These are phyloP conservation scores for Tolypocladium nubicola DNA, from an alignment of 2,329 filamentous ascomycete genomes.

Conservation along the genomic window DNA sequence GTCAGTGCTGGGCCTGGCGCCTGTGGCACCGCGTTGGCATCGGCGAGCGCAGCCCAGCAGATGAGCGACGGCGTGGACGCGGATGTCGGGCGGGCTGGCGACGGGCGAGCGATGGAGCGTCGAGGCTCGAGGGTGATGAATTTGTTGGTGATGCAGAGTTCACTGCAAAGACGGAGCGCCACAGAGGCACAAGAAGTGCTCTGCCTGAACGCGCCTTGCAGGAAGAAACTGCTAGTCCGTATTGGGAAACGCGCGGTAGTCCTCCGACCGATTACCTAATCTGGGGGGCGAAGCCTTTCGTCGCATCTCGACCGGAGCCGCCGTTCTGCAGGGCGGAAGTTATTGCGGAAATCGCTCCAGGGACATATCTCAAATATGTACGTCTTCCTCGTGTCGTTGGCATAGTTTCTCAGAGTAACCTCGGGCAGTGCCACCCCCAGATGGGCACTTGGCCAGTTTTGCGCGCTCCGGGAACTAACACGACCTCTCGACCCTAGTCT, in stretches of 20 bases:
- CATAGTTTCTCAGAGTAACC: neutral
- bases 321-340: neutral
- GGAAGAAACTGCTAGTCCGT: neutral
- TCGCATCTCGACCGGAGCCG: neutral
- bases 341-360: neutral
- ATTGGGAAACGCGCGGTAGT: neutral
- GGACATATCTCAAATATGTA: too few relatives aligned
- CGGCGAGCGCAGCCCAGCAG: constrained; percentile 13
- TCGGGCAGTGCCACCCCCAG: neutral
- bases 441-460: neutral
- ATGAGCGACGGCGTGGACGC: constrained; percentile 6
- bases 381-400: neutral
- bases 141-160: neutral
- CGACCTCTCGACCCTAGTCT: neutral
- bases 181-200: neutral
- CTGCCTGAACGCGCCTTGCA: neutral
- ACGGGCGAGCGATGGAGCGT: neutral
- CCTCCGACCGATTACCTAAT: neutral
- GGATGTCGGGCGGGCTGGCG: neutral
- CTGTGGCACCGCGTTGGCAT: constrained; percentile 22
- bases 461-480: neutral
- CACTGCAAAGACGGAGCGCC: neutral
- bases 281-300: neutral
- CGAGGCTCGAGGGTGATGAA: neutral
- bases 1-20: constrained; percentile 20